Evolutionary conservation across 352 stramenopile species (phyloP).

Genomic region (Globisporangium irregulare): DNA sequence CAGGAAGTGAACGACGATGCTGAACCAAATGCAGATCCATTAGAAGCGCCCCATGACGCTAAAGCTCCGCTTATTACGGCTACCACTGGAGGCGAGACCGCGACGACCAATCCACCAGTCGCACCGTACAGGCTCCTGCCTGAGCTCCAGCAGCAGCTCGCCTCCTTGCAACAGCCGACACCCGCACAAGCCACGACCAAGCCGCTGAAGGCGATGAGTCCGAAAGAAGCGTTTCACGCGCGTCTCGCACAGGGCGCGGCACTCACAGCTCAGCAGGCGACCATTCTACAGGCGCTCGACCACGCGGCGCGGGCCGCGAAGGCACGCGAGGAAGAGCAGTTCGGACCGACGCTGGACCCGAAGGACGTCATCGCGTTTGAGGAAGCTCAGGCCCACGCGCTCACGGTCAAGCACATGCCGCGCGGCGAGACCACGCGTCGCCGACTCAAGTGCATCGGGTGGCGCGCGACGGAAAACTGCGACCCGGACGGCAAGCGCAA

Average conservation of each 20-base stretch:
- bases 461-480: constrained; percentile 28
- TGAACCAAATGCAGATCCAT: neutral
- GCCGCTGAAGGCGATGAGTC: neutral
- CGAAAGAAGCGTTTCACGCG: constrained; percentile 15
- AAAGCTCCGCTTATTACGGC: neutral
- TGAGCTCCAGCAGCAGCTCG: constrained; percentile 4
- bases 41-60: neutral
- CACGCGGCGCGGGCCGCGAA: constrained; percentile 6
- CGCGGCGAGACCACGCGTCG: constrained; percentile 14
- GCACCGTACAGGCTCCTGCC: neutral
- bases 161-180: neutral
- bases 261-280: neutral
- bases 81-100: neutral
- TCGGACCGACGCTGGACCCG: constrained; percentile 10
- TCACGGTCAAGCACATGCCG: constrained; percentile 24
- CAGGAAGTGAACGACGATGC: neutral
- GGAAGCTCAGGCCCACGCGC: constrained; percentile 29
- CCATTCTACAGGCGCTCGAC: constrained; percentile 6
- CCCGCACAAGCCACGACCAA: neutral
- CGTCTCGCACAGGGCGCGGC: constrained; percentile 3
- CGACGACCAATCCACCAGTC: neutral
- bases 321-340: constrained; percentile 5
- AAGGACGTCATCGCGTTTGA: constrained; percentile 16
- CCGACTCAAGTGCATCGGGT: constrained; percentile 25
- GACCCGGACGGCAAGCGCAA: constrained; percentile 21